phyloP scores from a whole-genome alignment of 192 early-diverging fungal genomes.

The Geosiphon pyriformis region DNA sequence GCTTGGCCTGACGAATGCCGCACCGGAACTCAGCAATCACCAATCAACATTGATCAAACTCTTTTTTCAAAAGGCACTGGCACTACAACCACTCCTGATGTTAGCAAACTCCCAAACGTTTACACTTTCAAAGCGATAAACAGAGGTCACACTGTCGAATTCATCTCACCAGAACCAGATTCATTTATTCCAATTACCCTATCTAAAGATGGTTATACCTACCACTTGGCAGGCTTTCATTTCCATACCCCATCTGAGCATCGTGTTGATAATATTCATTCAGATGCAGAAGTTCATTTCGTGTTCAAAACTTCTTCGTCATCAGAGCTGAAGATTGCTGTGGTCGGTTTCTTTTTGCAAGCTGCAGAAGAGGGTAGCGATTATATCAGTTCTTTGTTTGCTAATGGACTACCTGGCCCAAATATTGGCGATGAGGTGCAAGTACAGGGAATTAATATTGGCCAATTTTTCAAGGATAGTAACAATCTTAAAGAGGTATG shows the following conservation, averaged over 20 bases:
- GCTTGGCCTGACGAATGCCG: constrained; percentile 18
- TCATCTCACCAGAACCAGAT: constrained; percentile 16
- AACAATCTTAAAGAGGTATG: too few relatives aligned
- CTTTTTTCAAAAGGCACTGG: constrained; percentile 1
- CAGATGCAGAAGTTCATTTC: constrained; percentile 46
- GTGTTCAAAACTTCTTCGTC: constrained; percentile 36
- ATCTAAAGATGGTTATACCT: constrained; percentile 29
- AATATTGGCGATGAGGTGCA: too few relatives aligned
- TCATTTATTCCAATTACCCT: constrained; percentile 12
- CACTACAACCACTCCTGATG: background rate
- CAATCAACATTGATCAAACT: constrained; percentile 38
- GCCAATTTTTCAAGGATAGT: too few relatives aligned
- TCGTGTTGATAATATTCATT: constrained; percentile 30
- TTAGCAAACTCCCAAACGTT: constrained; percentile 15
- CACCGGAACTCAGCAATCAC: constrained; percentile 43
- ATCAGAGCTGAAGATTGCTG: constrained; percentile 34
- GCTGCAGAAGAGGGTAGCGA: constrained; percentile 25
- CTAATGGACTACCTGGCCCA: background rate
- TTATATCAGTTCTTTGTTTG: constrained; percentile 27
- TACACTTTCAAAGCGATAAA: constrained; percentile 25
- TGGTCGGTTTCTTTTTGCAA: constrained; percentile 47
- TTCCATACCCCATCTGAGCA: constrained; percentile 63
- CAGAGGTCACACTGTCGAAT: constrained; percentile 43
- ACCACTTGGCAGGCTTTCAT: constrained; percentile 49
- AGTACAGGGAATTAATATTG: too few relatives aligned